Evolutionary conservation across 2,329 filamentous ascomycete genomes (phyloP), one percentile per base, ranked within the genome.

Genomic region (Colletotrichum sp.): DNA sequence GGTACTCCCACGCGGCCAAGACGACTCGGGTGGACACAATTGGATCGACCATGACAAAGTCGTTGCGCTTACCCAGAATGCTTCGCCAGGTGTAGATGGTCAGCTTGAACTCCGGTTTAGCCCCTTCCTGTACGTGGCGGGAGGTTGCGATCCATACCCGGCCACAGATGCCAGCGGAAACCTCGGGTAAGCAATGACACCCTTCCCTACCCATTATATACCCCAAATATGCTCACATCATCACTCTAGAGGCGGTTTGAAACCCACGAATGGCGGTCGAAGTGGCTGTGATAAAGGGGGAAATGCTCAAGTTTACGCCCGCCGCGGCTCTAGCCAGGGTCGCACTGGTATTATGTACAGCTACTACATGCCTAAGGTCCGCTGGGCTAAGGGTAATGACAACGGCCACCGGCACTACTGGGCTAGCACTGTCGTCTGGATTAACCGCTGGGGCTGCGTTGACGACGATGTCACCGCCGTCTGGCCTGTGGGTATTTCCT

Each of bases 341-440:
- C 68, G 57, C n/a, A 19, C 25, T 11, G 36, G 19, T 2, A 34
- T 70, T 12, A 19, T 70, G 6, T 70, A 70, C 34, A 64, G 57
- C 27, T 71, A 64, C 57, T 71, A 71, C 39, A n/a, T 64, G 6
- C 68, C 68, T 3, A 71, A 71, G 22, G 68, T 64, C 3, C 68
- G 68, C 36, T 71, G 39, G 68, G 68, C 25, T 2, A 15, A 34
- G 27, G 59, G 36, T 1, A 8, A 71, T 6, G 12, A 30, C 15
- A 25, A 32, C 8, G 39, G 68, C 6, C 68, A 64, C 36, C 57
- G 34, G 7, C 25, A 70, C 28, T 70, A 70, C 57, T 70, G 36
- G 68, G 68, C 68, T 13, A 63, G 68, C 9, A n/a, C 25, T 8
- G 57, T 70, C 4, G 57, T 70, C 6, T 70, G 68, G 68, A n/a